Evolutionary conservation across 345 rosid genomes (phyloP), one percentile per base, ranked within the genome.

Genomic region (Capsella bursapastoris): DNA sequence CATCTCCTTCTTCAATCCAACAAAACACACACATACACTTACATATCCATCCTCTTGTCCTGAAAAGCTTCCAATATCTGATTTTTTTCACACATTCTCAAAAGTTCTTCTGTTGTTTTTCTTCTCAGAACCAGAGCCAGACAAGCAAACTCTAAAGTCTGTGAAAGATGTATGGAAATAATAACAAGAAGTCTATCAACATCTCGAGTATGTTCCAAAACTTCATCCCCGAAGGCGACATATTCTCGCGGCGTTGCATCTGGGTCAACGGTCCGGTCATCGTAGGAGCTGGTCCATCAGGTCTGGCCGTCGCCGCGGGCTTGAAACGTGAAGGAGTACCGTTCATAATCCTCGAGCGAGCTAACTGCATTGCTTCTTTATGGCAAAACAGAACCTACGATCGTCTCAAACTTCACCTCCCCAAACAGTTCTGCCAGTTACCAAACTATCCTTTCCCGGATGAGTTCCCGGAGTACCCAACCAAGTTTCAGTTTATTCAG

Each of bases 261-360:
- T 92, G 90, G 96, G 93, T 89, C 49, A 89, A 88, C 70, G 97
- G 97, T 3, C 97, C 97, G 0, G 91, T 91, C 72, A 91, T 91
- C 7, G 91, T 91, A 10, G 97, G 97, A 8, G 93, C 92, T 7
- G 97, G 97, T 0, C 97, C 97, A 3, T 92, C 97, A 0, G 97
- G 97, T 18, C 60, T 92, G 7, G 91, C 96, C 0, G 89, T 85
- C 0, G 94, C 78, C 1, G 90, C 94, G 0, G 80, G 97, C 55
- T 90, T 92, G 18, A 86, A 74, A 75, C 66, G 65, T 5, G 87
- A 86, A 72, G 97, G 90, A 0, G 94, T 92, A 13, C 96, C 97
- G 0, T 90, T 90, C 76, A 73, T 92, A 32, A 76, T 92, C 69
- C 85, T 92, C 10, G 97, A 92, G 79, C 65, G 96, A 68, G 88